Conservation (phyloP, 2,329 filamentous ascomycete genomes). For the Orbilia blumenaviensis region DNA sequence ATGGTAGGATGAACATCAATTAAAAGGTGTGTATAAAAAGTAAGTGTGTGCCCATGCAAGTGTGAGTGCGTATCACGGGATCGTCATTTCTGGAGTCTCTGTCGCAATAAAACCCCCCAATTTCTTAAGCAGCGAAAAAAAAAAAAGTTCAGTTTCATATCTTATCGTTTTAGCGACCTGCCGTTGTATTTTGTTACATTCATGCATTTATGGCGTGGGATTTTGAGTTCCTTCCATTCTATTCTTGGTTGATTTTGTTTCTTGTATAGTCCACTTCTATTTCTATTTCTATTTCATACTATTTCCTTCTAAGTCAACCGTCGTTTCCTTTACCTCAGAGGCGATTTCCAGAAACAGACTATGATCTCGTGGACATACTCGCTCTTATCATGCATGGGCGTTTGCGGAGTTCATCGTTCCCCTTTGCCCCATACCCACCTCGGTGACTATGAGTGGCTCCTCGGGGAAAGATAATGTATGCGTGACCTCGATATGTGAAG, state of each 20-base stretch:
- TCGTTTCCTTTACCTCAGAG: neutral
- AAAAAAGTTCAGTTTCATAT: neutral
- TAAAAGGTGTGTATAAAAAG: constrained; percentile 13
- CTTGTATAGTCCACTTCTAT: neutral
- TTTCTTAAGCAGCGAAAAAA: neutral
- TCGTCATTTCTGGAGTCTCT: constrained; percentile 26
- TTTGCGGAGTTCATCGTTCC: constrained; percentile 12
- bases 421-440: neutral
- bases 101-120: constrained; percentile 21
- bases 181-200: constrained; percentile 8
- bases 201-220: constrained; percentile 43
- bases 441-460: neutral
- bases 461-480: neutral
- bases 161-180: constrained; percentile 3
- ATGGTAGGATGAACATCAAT: neutral
- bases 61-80: constrained; percentile 26
- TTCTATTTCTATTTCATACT: neutral
- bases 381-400: constrained; percentile 8
- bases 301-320: neutral
- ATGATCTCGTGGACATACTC: constrained; percentile 39
- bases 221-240: neutral
- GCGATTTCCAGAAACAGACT: constrained; percentile 20
- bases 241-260: neutral
- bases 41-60: constrained; percentile 15
- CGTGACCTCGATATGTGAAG: constrained; percentile 10